Evolutionary conservation across 306 rosid species (phyloP), one percentile per base, ranked within the genome.

Genomic region (Phaseolus lunatus): DNA sequence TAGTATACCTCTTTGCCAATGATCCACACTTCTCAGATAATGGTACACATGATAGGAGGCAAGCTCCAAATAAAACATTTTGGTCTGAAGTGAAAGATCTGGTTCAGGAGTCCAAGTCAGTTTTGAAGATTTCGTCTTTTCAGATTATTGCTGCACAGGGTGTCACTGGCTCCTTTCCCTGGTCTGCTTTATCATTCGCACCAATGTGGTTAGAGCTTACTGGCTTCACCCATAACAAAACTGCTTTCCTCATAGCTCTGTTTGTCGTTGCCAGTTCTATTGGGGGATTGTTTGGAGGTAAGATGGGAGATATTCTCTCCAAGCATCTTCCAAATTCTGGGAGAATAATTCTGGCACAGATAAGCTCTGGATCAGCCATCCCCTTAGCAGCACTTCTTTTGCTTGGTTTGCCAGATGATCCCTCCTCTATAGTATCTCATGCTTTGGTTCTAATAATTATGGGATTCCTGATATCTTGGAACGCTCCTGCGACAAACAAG

Each of bases 171-270:
- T 95, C 97, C 0, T 90, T 95, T 67, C 99, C 97, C 11, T 95
- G 97, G 97, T 92, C 97, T 13, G 97, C 97, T 59, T 67, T 95
- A 75, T 89, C 97, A 26, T 95, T 95, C 63, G 85, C 96, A 3
- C 85, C 99, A 2, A 95, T 95, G 97, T 95, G 99, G 99, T 85
- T 92, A 83, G 99, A 92, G 88, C 96, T 95, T 39, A 86, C 73
- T 64, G 97, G 99, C 45, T 95, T 95, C 73, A 87, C 97, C 73
- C 99, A 92, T 47, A 67, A 67, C 62, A 78, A 78, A 87, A 91
- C 99, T 1, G 99, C 97, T 75, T 87, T 91, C 68, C 96, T 95
- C 24, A 73, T 92, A 3, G 94, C 81, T 70, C 76, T 88, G 78
- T 95, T 95, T 85, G 92, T 92, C 73, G 84, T 91, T 64, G 89